Evolutionary conservation across 23 red algal genomes (phyloP).

Genomic region (Gracilariopsis chorda): DNA sequence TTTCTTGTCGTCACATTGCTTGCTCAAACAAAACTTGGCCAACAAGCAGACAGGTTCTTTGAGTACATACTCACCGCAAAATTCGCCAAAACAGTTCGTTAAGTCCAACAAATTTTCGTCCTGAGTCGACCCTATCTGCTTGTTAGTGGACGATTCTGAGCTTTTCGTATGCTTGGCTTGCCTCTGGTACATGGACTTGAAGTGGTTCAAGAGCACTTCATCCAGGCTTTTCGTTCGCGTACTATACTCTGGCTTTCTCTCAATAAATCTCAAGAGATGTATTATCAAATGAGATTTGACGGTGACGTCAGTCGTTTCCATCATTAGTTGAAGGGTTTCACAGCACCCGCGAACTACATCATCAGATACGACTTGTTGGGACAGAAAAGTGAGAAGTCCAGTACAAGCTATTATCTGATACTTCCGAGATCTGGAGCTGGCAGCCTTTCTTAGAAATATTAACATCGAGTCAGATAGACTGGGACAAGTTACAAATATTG

Average conservation of each 20-base stretch:
- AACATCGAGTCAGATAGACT: conserved; percentile 23
- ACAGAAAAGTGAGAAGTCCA: not conserved
- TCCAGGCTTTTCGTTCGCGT: not conserved
- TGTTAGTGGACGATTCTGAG: not conserved
- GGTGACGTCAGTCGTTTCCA: conserved; percentile 12
- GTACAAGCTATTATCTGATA: conserved; percentile 7
- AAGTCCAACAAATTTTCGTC: not conserved
- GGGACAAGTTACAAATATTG: conserved; percentile 27
- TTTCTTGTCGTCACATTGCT: not conserved
- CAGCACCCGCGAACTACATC: not conserved
- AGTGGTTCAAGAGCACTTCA: conserved; percentile 17
- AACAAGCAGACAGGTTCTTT: conserved; percentile 15
- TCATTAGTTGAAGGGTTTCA: conserved; percentile 3
- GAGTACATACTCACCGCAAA: conserved; percentile 2
- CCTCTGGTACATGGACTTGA: not conserved
- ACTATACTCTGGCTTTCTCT: not conserved
- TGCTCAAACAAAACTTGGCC: not conserved
- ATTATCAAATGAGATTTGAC: conserved; percentile 9
- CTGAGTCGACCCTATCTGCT: not conserved
- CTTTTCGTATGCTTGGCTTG: not conserved
- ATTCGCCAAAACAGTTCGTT: not conserved
- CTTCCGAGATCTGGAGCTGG: not conserved
- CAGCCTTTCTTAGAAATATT: conserved; percentile 21
- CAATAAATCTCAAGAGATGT: not conserved
- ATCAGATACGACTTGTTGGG: not conserved